Evolutionary conservation across 1,139 yeast genomes (phyloP), one percentile per base, ranked within the genome.

Genomic region (Zygoascus hellenicus): DNA sequence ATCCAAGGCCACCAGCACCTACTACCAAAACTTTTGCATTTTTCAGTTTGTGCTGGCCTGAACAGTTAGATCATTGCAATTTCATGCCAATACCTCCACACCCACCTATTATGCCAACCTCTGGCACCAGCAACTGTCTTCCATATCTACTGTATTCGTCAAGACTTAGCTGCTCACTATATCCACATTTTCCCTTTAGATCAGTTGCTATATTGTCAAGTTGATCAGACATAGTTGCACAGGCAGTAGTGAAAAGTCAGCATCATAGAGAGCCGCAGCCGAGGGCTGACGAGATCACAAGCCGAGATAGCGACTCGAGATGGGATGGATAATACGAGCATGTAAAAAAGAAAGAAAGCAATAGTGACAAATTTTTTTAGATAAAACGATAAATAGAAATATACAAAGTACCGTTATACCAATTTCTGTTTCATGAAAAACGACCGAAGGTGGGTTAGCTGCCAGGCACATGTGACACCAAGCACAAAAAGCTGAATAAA

Each of bases 1-100:
- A 84, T 0, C 98, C 98, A 9, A 94, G 72, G 0, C 99, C 99
- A 10, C 98, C 99, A 0, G 97, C 97, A 1, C 99, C 99, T 7
- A 94, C 75, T 0, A 94, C 92, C 30, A 92, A 66, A 0, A 89
- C 76, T 42, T 70, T 76, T 1, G 92, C 53, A 0, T 63, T 55
- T 56, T 81, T 81, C 43, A 94, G 67, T 42, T 66, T 69, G 3
- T 74, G 51, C 61, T 94, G 98, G 2, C 81, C 77, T 11, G 54
- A 13, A 22, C 37, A 28, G 50, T 38, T 43, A 31, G 14, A 7
- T n/a, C 19, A 11, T 11, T 9, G 13, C n/a, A 29, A 16, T 26
- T 19, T 30, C n/a, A 33, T 32, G 10, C 45, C 6, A 11, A 15
- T 17, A 22, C 29, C 32, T 15, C n/a, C 32, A 41, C 17, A 9